Base-by-base conservation (phyloP, 345 rosid species). In the Populus alba region DNA sequence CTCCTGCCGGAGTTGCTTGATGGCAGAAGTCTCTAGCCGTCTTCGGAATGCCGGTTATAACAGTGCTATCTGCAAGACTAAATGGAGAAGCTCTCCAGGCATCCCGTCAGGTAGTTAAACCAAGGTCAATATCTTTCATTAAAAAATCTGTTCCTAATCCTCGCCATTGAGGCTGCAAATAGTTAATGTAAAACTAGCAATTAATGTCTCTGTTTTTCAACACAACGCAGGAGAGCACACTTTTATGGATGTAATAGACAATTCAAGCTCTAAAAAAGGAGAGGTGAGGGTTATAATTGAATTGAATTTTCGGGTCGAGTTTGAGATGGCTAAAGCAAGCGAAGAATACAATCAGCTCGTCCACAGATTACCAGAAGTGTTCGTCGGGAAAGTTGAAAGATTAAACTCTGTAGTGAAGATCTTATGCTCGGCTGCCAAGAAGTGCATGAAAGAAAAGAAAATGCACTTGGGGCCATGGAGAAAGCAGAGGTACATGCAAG, bases 401-500 rank as follows among this genome's bases (percentile, higher is more conserved):
- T 62, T 89, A 62, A 75, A 47, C 1, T 77, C 29, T 61, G 84
- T 84, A 53, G 86, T 87, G 8, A 87, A 84, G 73, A 80, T 76
- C 22, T 23, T 87, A 23, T 89, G 91, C 61, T 65, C 20, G 68
- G 90, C 90, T 2, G 91, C 90, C 2, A 89, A 89, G 78, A 87
- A 81, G 68, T 89, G 91, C 83, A 87, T 89, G 90, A 87, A 83
- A 85, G 87, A 85, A 62, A 89, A 85, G 83, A 87, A 81, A 75
- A 87, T 89, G 87, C 91, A 89, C 57, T 67, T 89, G 84, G 91
- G 88, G 23, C 91, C 91, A 51, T 89, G 91, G 91, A 82, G 91
- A 77, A 89, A 86, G 77, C 88, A 82, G 1, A 81, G 87, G 47
- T 89, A 89, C 81, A 85, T 89, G 91, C 88, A 84, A 61, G 86